Percentiles rank a stretch among this genome's conserved stretches.
These are phyloP conservation scores for Serendipita sp. DNA, from an alignment of 768 basidiomycete genomes.

Conservation along the genomic window DNA sequence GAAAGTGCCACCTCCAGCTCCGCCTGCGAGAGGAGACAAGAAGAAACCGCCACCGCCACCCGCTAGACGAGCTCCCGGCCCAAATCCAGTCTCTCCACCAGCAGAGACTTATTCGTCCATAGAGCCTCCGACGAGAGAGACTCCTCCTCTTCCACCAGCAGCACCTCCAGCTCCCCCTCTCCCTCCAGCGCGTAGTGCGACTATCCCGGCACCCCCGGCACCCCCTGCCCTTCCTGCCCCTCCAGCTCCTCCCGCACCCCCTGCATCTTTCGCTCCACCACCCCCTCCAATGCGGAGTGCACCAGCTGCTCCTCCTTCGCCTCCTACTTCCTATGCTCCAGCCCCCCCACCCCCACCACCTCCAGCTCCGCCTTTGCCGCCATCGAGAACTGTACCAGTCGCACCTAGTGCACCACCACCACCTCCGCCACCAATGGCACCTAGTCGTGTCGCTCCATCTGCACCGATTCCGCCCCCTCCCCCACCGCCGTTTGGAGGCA, in stretches of 20 bases:
- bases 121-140: conserved; percentile 15
- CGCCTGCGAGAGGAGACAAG: conserved; percentile 23
- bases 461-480: conserved; percentile 18
- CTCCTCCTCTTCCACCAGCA: conserved; percentile 39
- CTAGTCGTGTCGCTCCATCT: conserved; percentile 23
- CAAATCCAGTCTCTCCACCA: conserved; percentile 21
- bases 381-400: conserved; percentile 5
- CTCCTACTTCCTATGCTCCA: too few species aligned
- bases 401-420: conserved; percentile 8
- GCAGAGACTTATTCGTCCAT: conserved; percentile 32
- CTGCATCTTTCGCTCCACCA: neutral
- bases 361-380: conserved; percentile 20
- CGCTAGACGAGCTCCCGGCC: conserved; percentile 18
- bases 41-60: conserved; percentile 27
- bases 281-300: neutral
- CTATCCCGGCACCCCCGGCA: conserved; percentile 22
- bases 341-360: conserved; percentile 15
- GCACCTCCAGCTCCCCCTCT: conserved; percentile 24
- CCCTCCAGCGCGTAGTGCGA: conserved; percentile 14
- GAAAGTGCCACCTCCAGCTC: conserved; percentile 21
- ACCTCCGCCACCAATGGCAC: neutral
- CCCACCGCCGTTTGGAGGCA: conserved; percentile 24
- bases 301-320: neutral
- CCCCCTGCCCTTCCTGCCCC: conserved; percentile 13
- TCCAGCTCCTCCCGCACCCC: conserved; percentile 10